Evolutionary conservation across 257 asterid species (phyloP).

Genomic region (Solanum raphanifolium): DNA sequence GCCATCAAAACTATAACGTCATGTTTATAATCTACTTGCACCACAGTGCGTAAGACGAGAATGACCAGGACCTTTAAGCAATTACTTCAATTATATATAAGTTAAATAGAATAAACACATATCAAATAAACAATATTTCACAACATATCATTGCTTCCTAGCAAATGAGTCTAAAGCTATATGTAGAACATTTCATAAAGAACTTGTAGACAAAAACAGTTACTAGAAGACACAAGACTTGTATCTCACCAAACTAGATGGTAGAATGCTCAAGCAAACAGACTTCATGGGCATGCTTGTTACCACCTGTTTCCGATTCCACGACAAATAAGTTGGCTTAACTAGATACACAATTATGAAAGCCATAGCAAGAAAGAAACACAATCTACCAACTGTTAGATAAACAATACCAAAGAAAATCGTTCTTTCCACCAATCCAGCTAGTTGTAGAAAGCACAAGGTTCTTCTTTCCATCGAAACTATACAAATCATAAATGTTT

Average conservation of each 20-base stretch:
- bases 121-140: background rate
- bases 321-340: conserved; percentile 1
- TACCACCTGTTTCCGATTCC: background rate
- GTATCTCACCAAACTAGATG: background rate
- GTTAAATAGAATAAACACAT: background rate
- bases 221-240: background rate
- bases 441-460: conserved; percentile 23
- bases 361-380: conserved; percentile 13
- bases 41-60: background rate
- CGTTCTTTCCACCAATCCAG: conserved; percentile 26
- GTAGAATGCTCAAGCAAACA: background rate
- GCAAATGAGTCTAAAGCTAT: background rate
- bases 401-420: conserved; percentile 22
- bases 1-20: conserved; percentile 15
- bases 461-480: conserved; percentile 20
- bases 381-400: conserved; percentile 18
- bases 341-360: conserved; percentile 11
- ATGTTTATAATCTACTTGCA: background rate
- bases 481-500: conserved; percentile 15
- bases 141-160: background rate
- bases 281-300: background rate
- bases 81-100: background rate
- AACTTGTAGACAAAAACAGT: background rate
- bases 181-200: background rate
- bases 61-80: background rate